Evolutionary conservation across 805 yeast species (phyloP).

Genomic region (Yarrowia osloensis): DNA sequence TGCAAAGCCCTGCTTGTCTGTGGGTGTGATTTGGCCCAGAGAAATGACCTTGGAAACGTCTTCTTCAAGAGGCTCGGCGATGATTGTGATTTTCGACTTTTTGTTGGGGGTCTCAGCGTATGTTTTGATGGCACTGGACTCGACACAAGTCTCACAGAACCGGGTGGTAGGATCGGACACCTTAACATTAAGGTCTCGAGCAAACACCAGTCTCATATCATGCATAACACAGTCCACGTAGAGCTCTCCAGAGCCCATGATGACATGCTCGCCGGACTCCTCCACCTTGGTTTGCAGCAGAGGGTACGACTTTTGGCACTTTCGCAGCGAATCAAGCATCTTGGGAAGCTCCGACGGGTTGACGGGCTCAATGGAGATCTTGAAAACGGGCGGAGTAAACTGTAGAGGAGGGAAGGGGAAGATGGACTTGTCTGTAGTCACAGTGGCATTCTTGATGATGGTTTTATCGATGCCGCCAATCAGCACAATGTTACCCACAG

Average conservation of each 20-base stretch:
- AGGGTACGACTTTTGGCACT: slow-evolving; percentile 61
- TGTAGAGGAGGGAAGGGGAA: slow-evolving; percentile 36
- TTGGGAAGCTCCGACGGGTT: slow-evolving; percentile 77
- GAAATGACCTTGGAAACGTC: slow-evolving; percentile 60
- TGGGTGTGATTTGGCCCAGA: slow-evolving; percentile 45
- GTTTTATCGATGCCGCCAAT: slow-evolving; percentile 62
- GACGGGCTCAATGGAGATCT: slow-evolving; percentile 80
- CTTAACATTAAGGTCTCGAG: slow-evolving; percentile 63
- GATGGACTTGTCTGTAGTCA: slow-evolving; percentile 45
- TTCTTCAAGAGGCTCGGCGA: slow-evolving; percentile 72
- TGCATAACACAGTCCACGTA: slow-evolving; percentile 81
- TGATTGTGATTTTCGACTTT: slow-evolving; percentile 60
- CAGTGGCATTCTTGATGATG: slow-evolving; percentile 62
- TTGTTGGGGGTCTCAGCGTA: slow-evolving; percentile 58
- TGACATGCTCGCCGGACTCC: slow-evolving; percentile 83
- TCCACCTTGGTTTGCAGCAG: slow-evolving; percentile 72
- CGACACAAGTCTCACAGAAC: slow-evolving; percentile 75
- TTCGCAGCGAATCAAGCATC: slow-evolving; percentile 67
- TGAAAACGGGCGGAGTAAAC: slow-evolving; percentile 63
- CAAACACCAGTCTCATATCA: slow-evolving; percentile 66
- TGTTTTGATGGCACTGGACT: slow-evolving; percentile 68
- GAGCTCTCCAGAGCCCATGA: slow-evolving; percentile 83
- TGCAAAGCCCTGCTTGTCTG: not conserved
- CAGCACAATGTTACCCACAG: slow-evolving; percentile 69
- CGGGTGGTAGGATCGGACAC: slow-evolving; percentile 82